Evolutionary conservation across 2,329 filamentous ascomycete species (phyloP).

Genomic region (Cladosporium colombiae): DNA sequence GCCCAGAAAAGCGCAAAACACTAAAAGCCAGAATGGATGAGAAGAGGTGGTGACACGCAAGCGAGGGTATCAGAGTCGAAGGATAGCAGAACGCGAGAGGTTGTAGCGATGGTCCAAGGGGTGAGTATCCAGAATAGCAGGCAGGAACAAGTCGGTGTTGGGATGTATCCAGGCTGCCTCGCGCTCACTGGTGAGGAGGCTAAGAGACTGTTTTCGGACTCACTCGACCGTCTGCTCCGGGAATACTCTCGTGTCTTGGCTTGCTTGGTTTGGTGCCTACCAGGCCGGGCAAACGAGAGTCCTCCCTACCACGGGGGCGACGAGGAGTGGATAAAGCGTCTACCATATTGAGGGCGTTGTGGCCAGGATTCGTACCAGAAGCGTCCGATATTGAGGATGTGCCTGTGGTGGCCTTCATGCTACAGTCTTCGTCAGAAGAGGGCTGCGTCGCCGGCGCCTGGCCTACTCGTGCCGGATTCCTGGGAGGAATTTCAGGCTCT

Average conservation of each 20-base stretch:
- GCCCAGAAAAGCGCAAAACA: neutral
- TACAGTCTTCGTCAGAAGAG: neutral
- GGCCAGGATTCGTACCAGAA: neutral
- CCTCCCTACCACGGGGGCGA: neutral
- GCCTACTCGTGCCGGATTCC: neutral
- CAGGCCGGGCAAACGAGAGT: neutral
- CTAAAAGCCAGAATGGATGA: neutral
- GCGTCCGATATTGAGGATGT: neutral
- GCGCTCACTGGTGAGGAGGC: neutral
- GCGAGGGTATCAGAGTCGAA: neutral
- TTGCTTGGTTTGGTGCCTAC: neutral
- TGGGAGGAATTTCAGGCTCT: neutral
- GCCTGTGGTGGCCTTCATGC: neutral
- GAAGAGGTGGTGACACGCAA: neutral
- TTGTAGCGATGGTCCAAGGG: neutral
- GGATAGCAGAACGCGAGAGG: neutral
- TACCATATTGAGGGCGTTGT: neutral
- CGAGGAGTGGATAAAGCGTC: neutral
- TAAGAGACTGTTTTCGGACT: neutral
- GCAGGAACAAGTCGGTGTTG: neutral
- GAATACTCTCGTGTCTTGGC: neutral
- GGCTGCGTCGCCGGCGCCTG: neutral
- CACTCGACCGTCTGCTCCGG: neutral
- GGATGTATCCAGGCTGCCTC: neutral
- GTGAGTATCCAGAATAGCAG: neutral